Evolutionary conservation across 2,329 filamentous ascomycete genomes (phyloP).

Genomic region (Trichoderma sp.): DNA sequence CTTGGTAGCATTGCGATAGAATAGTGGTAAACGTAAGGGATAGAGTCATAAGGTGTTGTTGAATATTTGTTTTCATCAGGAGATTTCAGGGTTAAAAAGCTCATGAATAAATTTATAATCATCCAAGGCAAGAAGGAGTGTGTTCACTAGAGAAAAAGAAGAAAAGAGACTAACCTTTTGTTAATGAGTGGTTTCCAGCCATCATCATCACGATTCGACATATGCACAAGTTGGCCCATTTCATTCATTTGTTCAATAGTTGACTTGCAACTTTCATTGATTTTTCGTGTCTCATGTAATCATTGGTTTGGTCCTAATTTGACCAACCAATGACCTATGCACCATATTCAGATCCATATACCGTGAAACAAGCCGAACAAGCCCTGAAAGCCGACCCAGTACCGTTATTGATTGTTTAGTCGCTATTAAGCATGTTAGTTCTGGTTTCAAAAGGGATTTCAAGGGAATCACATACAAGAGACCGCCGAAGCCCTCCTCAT

Average conservation of each 20-base stretch:
- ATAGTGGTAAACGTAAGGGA: constrained; percentile 18
- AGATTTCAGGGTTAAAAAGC: constrained; percentile 67
- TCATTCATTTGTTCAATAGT: background rate
- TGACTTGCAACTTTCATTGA: constrained; percentile 30
- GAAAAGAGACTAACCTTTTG: constrained; percentile 46
- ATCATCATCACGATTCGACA: constrained; percentile 11
- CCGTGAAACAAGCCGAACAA: constrained; percentile 46
- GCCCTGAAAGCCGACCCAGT: constrained; percentile 41
- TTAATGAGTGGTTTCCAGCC: background rate
- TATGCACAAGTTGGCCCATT: background rate
- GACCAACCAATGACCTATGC: constrained; percentile 50
- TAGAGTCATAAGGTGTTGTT: constrained; percentile 56
- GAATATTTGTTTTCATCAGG: constrained; percentile 56
- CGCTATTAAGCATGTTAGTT: constrained; percentile 47
- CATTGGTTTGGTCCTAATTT: constrained; percentile 39
- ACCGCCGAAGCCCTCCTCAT: constrained; percentile 73
- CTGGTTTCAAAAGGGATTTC: background rate
- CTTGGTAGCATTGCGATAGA: constrained; percentile 26
- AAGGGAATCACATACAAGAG: constrained; percentile 59
- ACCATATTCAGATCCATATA: constrained; percentile 41
- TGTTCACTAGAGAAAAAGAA: constrained; percentile 19
- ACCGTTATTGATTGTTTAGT: constrained; percentile 48
- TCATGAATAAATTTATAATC: constrained; percentile 59
- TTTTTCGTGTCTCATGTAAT: constrained; percentile 32
- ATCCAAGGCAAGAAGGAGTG: constrained; percentile 40